phyloP scores from a whole-genome alignment of 768 basidiomycete genomes.

The Phlebiopsis flavidoalba region DNA sequence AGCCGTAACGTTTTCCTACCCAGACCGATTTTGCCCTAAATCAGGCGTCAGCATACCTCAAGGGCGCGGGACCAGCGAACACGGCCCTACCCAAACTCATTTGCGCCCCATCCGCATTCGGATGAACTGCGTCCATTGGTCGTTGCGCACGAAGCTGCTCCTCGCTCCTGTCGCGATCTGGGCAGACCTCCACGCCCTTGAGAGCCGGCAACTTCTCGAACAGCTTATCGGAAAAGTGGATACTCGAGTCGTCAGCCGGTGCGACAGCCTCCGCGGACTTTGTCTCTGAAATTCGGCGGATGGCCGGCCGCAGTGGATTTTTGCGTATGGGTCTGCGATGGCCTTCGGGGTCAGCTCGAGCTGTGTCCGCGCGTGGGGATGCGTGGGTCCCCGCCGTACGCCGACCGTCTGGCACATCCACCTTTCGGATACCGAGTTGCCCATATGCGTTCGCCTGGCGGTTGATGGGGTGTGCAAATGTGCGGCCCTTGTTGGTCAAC shows the following conservation, averaged over 20 bases:
- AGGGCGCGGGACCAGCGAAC: not conserved
- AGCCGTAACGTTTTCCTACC: constrained; percentile 58
- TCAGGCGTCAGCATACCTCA: not conserved
- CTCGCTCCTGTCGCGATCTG: constrained; percentile 71
- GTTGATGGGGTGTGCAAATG: constrained; percentile 73
- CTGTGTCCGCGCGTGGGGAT: constrained; percentile 29
- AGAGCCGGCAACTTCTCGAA: constrained; percentile 77
- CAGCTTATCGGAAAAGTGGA: constrained; percentile 63
- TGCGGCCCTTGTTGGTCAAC: constrained; percentile 66
- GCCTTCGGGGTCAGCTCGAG: constrained; percentile 57
- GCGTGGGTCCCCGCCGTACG: not conserved
- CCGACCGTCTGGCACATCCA: constrained; percentile 39
- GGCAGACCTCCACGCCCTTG: constrained; percentile 50
- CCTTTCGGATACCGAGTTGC: constrained; percentile 76
- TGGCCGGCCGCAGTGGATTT: constrained; percentile 34
- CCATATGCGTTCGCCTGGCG: constrained; percentile 74
- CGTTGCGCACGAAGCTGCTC: constrained; percentile 71
- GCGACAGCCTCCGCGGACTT: constrained; percentile 9
- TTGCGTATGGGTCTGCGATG: constrained; percentile 44
- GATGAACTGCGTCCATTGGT: constrained; percentile 65
- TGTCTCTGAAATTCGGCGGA: not conserved
- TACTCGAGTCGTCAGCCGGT: constrained; percentile 32
- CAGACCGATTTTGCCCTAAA: constrained; percentile 76
- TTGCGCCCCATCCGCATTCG: constrained; percentile 92
- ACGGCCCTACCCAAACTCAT: constrained; percentile 66